Evolutionary conservation across 2,329 filamentous ascomycete species (phyloP), one percentile per base, ranked within the genome.

Genomic region (Coniochaeta sp.): DNA sequence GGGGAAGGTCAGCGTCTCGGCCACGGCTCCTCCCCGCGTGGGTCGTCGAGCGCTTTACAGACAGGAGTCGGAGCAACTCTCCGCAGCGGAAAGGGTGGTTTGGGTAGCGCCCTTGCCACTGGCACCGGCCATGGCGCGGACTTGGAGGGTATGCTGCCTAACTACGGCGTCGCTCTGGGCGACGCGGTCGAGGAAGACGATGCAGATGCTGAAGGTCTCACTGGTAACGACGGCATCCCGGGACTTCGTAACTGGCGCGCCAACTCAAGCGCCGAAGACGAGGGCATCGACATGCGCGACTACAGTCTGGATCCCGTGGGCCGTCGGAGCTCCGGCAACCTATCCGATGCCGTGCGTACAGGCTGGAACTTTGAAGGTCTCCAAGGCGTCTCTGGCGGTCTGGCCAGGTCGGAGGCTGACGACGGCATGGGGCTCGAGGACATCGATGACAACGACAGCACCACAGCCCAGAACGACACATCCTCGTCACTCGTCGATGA

Each of bases 1-100:
- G 90, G 91, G 89, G 90, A 96, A 88, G 91, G 84, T 77, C 86
- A 79, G 86, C 88, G 89, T 84, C 89, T 91, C 89, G 90, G 82
- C 88, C 88, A 76, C 76, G 80, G 82, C 86, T 91, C 85, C 85
- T 93, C 88, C 87, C 88, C 80, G 81, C 87, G 79, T 93, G 91
- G 90, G 84, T 93, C 87, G 88, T 90, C 90, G 90, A 91, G 89
- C 89, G 89, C 84, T 84, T 90, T 83, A 52, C 47, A 52, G 82
- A 82, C 74, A 83, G 86, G 80, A 90, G 87, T 80, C 83, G 89
- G 76, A 91, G 89, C 81, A 87, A 85, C 75, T 89, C 87, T 74
- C 85, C 87, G 71, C 81, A 81, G 72, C 77, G 83, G 73, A 81
- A 82, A 76, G 80, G 82, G 71, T 86, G 83, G 83, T 82, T 82